A percentile compares a stretch with the other conserved stretches of the same genome.
Evolutionary conservation across 495 filamentous ascomycete genomes (phyloP).

Genomic region (Aspergillus wentii): DNA sequence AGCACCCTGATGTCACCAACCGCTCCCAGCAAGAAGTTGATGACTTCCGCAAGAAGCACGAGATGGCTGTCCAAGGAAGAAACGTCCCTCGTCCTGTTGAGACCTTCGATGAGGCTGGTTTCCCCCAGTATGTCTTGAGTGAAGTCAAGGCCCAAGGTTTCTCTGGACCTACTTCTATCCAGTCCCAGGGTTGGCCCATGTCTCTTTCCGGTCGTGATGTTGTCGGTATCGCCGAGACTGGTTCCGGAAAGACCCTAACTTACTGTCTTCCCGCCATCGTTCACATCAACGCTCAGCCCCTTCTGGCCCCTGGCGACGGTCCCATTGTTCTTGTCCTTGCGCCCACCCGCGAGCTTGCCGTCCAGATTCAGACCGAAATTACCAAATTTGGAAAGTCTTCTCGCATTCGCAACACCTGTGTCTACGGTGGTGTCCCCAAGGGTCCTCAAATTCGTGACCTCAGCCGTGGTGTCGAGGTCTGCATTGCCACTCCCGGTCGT

Average conservation of each 20-base stretch:
- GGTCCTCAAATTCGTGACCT: conserved; percentile 94
- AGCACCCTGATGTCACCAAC: conserved; percentile 68
- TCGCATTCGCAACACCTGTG: conserved; percentile 96
- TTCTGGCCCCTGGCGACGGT: conserved; percentile 93
- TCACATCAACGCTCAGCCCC: conserved; percentile 98
- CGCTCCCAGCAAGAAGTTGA: conserved; percentile 78
- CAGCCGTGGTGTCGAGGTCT: conserved; percentile 89
- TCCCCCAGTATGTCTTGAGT: conserved; percentile 93
- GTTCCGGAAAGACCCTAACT: conserved; percentile 96
- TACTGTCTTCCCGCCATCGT: conserved; percentile 99
- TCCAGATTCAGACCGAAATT: conserved; percentile 98
- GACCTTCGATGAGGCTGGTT: conserved; percentile 95
- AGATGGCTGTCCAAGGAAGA: conserved; percentile 71
- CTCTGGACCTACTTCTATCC: conserved; percentile 84
- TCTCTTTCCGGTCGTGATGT: conserved; percentile 96
- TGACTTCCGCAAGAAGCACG: conserved; percentile 74
- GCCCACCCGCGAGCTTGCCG: conserved; percentile 93
- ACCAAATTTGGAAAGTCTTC: conserved; percentile 99
- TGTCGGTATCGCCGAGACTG: conserved; percentile 98
- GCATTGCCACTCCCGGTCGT: conserved; percentile 96
- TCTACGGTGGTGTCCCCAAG: conserved; percentile 97
- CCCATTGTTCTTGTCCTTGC: conserved; percentile 95
- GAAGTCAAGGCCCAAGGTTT: conserved; percentile 99
- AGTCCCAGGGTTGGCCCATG: conserved; percentile 99
- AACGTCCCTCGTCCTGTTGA: conserved; percentile 89